Evolutionary conservation across 371 early-diverging fungal species (phyloP), one percentile per base, ranked within the genome.

Genomic region (Aphelidium insulamus): DNA sequence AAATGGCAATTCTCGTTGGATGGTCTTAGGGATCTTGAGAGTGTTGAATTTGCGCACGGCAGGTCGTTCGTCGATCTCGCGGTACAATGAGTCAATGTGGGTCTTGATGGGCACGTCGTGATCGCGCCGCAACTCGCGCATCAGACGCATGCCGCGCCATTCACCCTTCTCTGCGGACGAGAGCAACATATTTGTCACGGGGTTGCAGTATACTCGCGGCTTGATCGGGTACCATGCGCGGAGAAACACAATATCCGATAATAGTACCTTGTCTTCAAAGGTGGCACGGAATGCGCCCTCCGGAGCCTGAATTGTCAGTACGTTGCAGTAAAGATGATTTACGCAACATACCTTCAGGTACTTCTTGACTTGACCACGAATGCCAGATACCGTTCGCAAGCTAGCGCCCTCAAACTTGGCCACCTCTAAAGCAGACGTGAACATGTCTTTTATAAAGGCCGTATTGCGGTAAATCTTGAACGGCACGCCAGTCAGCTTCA

Each of bases 371-470:
- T 86, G 84, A 36, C 99, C 99, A 44, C 99, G 75, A 41, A 99
- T 83, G 18, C 98, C 98, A 44, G 81, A 79, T 11, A 92, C 97
- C 0, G 94, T 95, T 25, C 90, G 74, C 34, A 99, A 71, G 28
- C 66, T 67, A 2, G 92, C 98, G 20, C 92, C 91, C 54, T 91
- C 85, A 51, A 98, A 97, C 56, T 88, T 86, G 42, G 84, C 83
- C n/a, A 97, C 98, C 52, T 99, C 99, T 12, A 95, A 60, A 11
- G 80, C 59, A 15, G 84, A 75, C n/a, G 75, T 87, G 57, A 99
- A 99, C 99, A 99, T 99, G 48, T 90, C 81, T 54, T 80, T 87
- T 43, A 99, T 68, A 46, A 94, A 90, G n/a, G 94, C 98, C 8
- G 95, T 92, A 59, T 98, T 95, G 45, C 82, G 87, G 62, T 72